Evolutionary conservation across 768 basidiomycete species (phyloP).

Genomic region (Lepiota brunneoincarnata): DNA sequence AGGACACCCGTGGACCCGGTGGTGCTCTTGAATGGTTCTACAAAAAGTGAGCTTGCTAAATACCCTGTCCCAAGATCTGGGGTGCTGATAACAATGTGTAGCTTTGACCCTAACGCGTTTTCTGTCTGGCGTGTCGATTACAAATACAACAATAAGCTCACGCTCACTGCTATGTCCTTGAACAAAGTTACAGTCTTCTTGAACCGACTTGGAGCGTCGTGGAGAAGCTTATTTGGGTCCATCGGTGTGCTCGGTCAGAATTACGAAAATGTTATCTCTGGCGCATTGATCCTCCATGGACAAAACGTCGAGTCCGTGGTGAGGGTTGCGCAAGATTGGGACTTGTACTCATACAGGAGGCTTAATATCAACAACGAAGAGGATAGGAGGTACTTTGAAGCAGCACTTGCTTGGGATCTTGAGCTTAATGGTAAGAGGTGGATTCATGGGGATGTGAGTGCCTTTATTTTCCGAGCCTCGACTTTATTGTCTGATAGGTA

Average conservation of each 20-base stretch:
- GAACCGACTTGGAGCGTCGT: conserved; percentile 95
- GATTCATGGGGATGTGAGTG: conserved; percentile 84
- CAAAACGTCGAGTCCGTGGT: conserved; percentile 68
- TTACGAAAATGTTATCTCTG: conserved; percentile 79
- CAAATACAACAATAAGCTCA: conserved; percentile 95
- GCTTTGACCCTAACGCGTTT: conserved; percentile 87
- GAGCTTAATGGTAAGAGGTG: conserved; percentile 86
- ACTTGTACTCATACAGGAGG: conserved; percentile 79
- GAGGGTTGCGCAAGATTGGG: conserved; percentile 85
- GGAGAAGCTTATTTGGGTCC: conserved; percentile 95
- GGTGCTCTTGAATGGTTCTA: conserved; percentile 97
- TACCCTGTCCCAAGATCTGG: not conserved
- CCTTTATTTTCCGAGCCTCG: not conserved
- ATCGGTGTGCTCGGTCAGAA: conserved; percentile 82
- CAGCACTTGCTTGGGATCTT: conserved; percentile 91
- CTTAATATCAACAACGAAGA: conserved; percentile 70
- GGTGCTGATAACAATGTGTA: conserved; percentile 23
- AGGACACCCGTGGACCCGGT: conserved; percentile 80
- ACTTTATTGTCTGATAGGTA: not conserved
- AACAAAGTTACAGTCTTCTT: conserved; percentile 98
- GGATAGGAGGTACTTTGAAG: conserved; percentile 93
- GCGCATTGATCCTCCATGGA: conserved; percentile 82
- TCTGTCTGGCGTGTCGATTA: conserved; percentile 91
- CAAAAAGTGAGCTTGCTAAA: conserved; percentile 63
- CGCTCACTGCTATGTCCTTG: conserved; percentile 88